These are phyloP conservation scores for Termitomyces sp. DNA, from an alignment of 768 basidiomycete genomes.

Conservation along the genomic window DNA sequence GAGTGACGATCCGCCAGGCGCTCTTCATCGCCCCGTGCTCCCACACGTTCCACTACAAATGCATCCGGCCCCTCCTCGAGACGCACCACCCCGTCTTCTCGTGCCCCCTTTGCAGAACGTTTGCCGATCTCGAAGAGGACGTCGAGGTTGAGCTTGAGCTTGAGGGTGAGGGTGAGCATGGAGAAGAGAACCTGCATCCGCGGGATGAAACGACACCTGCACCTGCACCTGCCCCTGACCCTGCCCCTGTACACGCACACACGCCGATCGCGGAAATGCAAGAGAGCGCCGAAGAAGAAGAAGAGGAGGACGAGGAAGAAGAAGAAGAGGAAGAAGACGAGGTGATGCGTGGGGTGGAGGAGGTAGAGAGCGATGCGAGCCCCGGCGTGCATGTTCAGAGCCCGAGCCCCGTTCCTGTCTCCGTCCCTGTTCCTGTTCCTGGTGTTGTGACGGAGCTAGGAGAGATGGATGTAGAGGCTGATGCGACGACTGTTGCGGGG, in stretches of 20 bases:
- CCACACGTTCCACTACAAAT: constrained; percentile 96
- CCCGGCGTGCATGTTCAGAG: no score
- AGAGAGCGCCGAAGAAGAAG: background rate
- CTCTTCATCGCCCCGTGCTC: constrained; percentile 98
- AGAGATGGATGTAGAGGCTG: background rate
- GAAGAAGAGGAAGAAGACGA: background rate
- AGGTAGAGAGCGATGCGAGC: constrained; percentile 13
- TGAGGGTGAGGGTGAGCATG: constrained; percentile 14
- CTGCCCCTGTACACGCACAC: background rate
- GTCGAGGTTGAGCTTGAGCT: constrained; percentile 54
- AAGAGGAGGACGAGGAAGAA: background rate
- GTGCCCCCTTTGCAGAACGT: constrained; percentile 93
- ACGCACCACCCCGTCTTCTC: constrained; percentile 91
- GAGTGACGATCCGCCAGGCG: constrained; percentile 90
- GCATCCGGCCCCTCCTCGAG: constrained; percentile 86
- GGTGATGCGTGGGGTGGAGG: background rate
- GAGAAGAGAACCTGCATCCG: background rate
- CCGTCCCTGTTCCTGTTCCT: no score
- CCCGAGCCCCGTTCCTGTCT: no score
- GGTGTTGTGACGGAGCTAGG: background rate
- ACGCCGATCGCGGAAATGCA: constrained; percentile 7
- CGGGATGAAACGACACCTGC: constrained; percentile 6
- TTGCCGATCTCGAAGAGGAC: constrained; percentile 92
- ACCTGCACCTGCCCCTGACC: background rate
- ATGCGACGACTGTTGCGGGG: background rate